phyloP scores from a whole-genome alignment of 2,329 filamentous ascomycete genomes.

The Ilyonectria mors-panacis region DNA sequence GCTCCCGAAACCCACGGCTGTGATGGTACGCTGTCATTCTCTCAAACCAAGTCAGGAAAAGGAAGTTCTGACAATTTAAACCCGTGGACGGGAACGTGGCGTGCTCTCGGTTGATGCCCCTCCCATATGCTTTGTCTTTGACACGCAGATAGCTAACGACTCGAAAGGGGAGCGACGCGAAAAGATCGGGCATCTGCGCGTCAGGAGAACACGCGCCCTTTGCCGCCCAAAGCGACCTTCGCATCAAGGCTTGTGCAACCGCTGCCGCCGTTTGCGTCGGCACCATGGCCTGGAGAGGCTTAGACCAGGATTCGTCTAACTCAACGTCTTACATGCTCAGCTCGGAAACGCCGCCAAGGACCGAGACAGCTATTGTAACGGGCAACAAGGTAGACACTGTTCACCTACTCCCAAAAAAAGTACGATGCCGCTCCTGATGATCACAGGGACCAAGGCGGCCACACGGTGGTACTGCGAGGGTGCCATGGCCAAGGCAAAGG shows the following conservation, averaged over 20 bases:
- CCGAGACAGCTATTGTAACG: conserved; percentile 9
- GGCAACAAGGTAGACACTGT: conserved; percentile 13
- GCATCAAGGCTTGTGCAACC: conserved; percentile 56
- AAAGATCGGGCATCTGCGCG: conserved; percentile 54
- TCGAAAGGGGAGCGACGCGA: conserved; percentile 45
- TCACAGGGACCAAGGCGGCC: conserved; percentile 15
- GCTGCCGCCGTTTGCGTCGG: conserved; percentile 50
- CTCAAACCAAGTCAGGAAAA: no score
- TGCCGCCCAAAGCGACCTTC: conserved; percentile 51
- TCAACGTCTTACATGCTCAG: conserved; percentile 5
- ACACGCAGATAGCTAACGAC: conserved; percentile 47
- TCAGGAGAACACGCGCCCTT: conserved; percentile 54
- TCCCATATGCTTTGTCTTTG: conserved; percentile 49
- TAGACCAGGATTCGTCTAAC: conserved; percentile 20
- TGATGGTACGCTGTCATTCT: no score
- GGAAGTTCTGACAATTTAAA: no score
- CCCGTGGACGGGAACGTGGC: no score
- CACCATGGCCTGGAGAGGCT: conserved; percentile 42
- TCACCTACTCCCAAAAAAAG: conserved; percentile 20
- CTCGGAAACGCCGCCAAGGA: conserved; percentile 24
- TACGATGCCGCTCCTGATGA: conserved; percentile 27
- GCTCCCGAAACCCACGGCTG: conserved; percentile 51
- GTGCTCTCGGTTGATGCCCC: no score
- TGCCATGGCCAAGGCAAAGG: conserved; percentile 27
- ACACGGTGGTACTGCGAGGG: conserved; percentile 25